These are phyloP conservation scores for Picochlorum costavermella DNA, from an alignment of 139 green algal species.

Conservation along the genomic window DNA sequence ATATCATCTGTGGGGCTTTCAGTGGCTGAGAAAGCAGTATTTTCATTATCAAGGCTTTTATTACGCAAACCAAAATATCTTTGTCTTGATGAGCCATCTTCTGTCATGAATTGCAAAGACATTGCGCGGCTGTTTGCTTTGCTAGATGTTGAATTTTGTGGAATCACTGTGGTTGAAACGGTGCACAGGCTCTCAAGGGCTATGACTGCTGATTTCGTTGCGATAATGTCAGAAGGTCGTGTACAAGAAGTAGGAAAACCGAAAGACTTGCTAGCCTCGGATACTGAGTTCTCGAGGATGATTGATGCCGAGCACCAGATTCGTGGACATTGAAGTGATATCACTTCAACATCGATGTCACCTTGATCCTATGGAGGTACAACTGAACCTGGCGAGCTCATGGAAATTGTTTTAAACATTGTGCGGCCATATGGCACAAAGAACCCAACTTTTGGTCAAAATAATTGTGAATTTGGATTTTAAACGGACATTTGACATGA, in stretches of 20 bases:
- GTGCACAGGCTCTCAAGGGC: constrained; percentile 2
- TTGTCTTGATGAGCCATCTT: constrained; percentile 3
- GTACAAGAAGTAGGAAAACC: neutral
- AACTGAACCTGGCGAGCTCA: no score
- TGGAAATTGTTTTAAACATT: no score
- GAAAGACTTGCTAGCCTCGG: neutral
- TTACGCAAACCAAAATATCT: neutral
- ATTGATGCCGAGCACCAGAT: no score
- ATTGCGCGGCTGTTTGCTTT: constrained; percentile 4
- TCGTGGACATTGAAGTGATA: no score
- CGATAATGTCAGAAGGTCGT: neutral
- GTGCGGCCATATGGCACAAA: no score
- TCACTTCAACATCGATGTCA: no score
- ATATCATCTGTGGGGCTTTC: neutral
- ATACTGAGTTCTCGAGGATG: no score
- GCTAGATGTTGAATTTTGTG: neutral
- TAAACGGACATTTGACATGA: no score
- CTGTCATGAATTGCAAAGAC: neutral
- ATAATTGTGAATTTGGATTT: no score
- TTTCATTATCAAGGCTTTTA: neutral
- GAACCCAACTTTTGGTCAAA: no score
- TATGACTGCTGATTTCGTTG: constrained; percentile 1
- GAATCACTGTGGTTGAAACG: neutral
- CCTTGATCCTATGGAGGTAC: no score
- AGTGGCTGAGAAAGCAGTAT: neutral